Evolutionary conservation across 768 basidiomycete genomes (phyloP), one percentile per base, ranked within the genome.

Genomic region (Auricularia sp.): DNA sequence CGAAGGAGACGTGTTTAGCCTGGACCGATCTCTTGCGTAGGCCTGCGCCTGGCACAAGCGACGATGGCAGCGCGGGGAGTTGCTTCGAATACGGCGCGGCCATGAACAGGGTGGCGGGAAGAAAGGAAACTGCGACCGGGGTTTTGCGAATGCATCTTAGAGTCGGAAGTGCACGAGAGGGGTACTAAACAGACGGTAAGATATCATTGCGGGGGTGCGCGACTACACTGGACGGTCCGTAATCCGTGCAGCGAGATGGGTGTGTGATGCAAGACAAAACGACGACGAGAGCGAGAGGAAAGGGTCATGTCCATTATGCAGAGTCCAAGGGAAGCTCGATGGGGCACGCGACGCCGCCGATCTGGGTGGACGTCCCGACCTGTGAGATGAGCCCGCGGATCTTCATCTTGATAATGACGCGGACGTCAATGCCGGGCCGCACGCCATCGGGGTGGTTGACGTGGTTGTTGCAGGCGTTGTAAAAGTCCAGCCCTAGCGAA

Each of bases 391-490:
- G 80, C 14, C 93, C 93, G 14, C 79, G 72, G 67, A 94, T 94
- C 42, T 79, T 75, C 83, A 92, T 83, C 42, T 82, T 78, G 34
- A 92, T 72, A 21, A 85, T 73, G 45, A 94, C 74, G 36, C 84
- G 82, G 72, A 94, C 85, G 69, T 84, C 79, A 44, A 93, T 70
- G 92, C 86, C 80, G 64, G 82, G 85, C 63, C 87, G 83, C 59
- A 73, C 76, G n/a, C 82, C 84, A 71, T 76, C 75, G 2, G 73
- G 39, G 73, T 77, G 83, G 36, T 83, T 71, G 44, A 74, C 78
- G 47, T 74, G 70, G 72, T 92, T 88, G 76, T 81, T 82, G 78
- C 92, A 94, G 5, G 83, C 88, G 65, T 88, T 78, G 72, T 94
- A 89, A 85, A 88, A 90, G 63, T 84, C 85, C 6, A 72, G 71